Evolutionary conservation across 139 green algal species (phyloP), one percentile per base, ranked within the genome.

Genomic region (Asterochloris sp.): DNA sequence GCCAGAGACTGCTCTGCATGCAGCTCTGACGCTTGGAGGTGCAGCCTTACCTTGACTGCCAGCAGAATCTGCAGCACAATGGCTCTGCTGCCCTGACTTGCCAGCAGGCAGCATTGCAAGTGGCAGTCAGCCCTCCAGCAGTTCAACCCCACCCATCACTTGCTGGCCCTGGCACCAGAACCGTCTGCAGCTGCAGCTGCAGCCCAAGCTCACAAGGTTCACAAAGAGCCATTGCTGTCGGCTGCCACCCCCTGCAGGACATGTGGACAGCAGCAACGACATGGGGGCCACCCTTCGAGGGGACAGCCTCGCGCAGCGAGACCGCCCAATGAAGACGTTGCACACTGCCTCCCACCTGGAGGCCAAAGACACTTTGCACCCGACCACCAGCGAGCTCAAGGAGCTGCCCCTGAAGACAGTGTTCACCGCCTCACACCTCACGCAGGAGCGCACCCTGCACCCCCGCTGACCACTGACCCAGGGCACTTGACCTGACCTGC

Each of bases 231-330:
- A 79, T 79, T 15, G 17, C 24, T 79, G 47, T 9, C 16, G 29
- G 75, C 27, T 13, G 12, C 38, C 64, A 24, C 62, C 21, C 11
- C 15, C 54, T 80, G 61, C 78, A 82, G 78, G 78, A 13, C 23
- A 54, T 54, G 13, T 62, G 78, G 73, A 12, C 63, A 82, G 17
- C 63, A 82, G 27, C 62, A 82, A 54, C 69, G 78, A 82, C 61
- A 82, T 82, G 78, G 61, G 69, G 26, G 61, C 28, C 27, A 82
- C 78, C 10, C 78, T 82, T n/a, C 78, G 69, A 64, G 78, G 78
- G 24, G 23, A 73, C 17, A 73, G 26, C 17, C 61, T 66, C 61
- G 63, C 47, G 28, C 78, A 74, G 78, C 78, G 61, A 21, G 27
- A 63, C 61, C 78, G 63, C 16, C 78, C 28, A 23, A 21, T 74